Percentiles rank a stretch among this genome's conserved stretches.
Evolutionary conservation across 306 rosid genomes (phyloP).

Genomic region (Coriaria nepalensis): DNA sequence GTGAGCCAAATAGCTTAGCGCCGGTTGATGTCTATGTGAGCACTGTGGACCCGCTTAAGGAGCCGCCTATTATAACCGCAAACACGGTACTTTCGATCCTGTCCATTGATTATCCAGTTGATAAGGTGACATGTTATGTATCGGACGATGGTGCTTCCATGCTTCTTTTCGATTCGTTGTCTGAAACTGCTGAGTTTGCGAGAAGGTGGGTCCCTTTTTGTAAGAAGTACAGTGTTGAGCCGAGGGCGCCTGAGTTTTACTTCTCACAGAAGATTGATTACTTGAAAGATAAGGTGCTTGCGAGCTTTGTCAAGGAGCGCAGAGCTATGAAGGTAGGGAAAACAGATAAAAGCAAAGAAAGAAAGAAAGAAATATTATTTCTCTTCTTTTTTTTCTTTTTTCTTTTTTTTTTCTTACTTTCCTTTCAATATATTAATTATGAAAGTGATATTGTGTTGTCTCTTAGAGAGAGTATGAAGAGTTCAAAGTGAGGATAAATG

Average conservation of each 20-base stretch:
- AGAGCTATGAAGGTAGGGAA: conserved; percentile 77
- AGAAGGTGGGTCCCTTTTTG: conserved; percentile 91
- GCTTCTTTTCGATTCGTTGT: conserved; percentile 58
- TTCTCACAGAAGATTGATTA: conserved; percentile 80
- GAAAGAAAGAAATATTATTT: background rate
- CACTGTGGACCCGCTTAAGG: conserved; percentile 80
- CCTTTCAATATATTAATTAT: too few relatives aligned
- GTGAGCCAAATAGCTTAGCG: conserved; percentile 41
- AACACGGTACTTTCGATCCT: conserved; percentile 76
- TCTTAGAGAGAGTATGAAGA: conserved; percentile 95
- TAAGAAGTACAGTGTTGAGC: conserved; percentile 59
- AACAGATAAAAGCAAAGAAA: background rate
- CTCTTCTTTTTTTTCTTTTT: background rate
- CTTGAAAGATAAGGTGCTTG: conserved; percentile 81
- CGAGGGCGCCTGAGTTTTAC: conserved; percentile 85
- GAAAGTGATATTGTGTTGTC: conserved; percentile 4
- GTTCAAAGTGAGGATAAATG: conserved; percentile 77
- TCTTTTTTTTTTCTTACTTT: background rate
- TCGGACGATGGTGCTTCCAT: conserved; percentile 94
- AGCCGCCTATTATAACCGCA: conserved; percentile 81
- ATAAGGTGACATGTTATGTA: conserved; percentile 67
- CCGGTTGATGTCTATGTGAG: conserved; percentile 68
- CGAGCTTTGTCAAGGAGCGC: conserved; percentile 77
- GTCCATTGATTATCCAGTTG: conserved; percentile 79
- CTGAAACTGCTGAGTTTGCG: conserved; percentile 82